Conservation (phyloP, 1,284 basidiomycete genomes). For the Trichosporon coremiiforme region DNA sequence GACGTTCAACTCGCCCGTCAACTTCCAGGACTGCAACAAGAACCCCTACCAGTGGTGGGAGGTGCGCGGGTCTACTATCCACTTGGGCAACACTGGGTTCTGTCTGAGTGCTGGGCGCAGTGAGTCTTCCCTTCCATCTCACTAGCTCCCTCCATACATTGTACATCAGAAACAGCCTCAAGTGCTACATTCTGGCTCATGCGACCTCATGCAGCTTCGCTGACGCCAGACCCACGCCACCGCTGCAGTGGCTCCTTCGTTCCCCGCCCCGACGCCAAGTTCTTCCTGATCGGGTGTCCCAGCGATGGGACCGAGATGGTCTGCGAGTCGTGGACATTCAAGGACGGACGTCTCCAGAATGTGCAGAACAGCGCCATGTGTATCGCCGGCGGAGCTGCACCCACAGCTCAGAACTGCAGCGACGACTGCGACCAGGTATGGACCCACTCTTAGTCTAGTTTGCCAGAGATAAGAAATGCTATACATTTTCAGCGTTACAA, state of each 20-base stretch:
- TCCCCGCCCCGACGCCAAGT: background rate
- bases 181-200: no score
- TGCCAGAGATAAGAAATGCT: background rate
- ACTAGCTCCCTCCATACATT: no score
- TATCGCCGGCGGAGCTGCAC: background rate
- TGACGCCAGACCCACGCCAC: conserved; percentile 4
- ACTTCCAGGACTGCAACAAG: conserved; percentile 18
- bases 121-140: no score
- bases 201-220: no score
- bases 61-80: background rate
- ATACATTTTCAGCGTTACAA: conserved; percentile 28
- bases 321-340: conserved; percentile 9
- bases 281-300: conserved; percentile 1
- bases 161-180: no score
- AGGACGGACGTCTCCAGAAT: background rate
- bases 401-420: background rate
- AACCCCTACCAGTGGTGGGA: conserved; percentile 13
- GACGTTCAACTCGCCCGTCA: conserved; percentile 15
- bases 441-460: background rate
- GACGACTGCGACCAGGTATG: conserved; percentile 6
- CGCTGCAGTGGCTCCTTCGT: background rate
- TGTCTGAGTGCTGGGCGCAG: conserved; percentile 12
- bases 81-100: background rate
- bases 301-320: background rate
- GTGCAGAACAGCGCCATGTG: background rate